Conservation (phyloP, 208 protist species). For the Leishmania major region DNA sequence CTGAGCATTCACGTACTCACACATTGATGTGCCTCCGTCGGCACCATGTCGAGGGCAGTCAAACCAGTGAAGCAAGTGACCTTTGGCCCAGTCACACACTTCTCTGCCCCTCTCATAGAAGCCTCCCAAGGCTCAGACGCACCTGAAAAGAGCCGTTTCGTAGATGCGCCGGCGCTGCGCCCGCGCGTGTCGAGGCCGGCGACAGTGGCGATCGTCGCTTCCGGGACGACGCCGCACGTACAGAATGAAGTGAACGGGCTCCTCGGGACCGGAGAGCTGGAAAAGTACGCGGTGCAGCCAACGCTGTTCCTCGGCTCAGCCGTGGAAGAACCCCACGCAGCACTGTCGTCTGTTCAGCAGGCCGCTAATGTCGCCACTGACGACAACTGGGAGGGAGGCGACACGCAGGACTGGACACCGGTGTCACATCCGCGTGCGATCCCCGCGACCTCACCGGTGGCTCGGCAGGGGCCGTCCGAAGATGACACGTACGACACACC, state of each 20-base stretch:
- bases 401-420: not conserved
- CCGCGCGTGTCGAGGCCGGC: not conserved
- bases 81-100: constrained; percentile 15
- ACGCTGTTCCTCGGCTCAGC: not conserved
- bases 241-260: not conserved
- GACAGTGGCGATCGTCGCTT: not conserved
- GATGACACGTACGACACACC: not conserved
- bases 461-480: not conserved
- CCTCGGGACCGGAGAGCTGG: not conserved
- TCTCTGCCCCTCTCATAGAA: not conserved
- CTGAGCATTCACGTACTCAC: too few relatives aligned
- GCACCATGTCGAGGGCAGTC: not conserved
- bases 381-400: not conserved
- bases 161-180: not conserved
- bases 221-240: not conserved
- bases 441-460: too few relatives aligned
- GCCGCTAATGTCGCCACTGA: not conserved
- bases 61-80: constrained; percentile 13
- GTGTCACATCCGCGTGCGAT: not conserved
- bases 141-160: not conserved
- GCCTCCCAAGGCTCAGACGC: not conserved
- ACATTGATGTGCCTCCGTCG: too few relatives aligned
- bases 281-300: not conserved
- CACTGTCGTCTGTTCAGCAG: not conserved
- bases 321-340: not conserved